phyloP scores from a whole-genome alignment of 192 early-diverging fungal species.

The Geranomyces variabilis region DNA sequence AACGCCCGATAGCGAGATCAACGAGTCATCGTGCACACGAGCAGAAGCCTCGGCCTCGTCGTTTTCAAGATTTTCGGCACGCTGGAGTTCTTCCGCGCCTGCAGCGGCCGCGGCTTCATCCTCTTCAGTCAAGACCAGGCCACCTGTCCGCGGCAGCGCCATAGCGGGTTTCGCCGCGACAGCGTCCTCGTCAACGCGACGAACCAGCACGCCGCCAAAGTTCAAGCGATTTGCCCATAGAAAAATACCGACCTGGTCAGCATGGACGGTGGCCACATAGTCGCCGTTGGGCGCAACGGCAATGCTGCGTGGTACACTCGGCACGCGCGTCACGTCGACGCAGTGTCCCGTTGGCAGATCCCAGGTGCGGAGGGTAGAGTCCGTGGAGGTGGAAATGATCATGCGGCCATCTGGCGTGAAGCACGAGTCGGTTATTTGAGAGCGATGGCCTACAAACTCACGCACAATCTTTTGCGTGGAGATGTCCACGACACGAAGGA shows the following conservation, averaged over 20 bases:
- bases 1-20: slow-evolving; percentile 83
- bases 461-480: slow-evolving; percentile 82
- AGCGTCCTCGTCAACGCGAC: slow-evolving; percentile 55
- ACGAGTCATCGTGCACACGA: slow-evolving; percentile 57
- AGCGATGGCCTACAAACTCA: slow-evolving; percentile 85
- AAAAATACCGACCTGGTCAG: slow-evolving; percentile 88
- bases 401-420: slow-evolving; percentile 92
- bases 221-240: slow-evolving; percentile 90
- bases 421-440: slow-evolving; percentile 85
- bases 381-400: slow-evolving; percentile 81
- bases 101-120: slow-evolving; percentile 2
- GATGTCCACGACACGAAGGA: slow-evolving; percentile 85
- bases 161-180: slow-evolving; percentile 39
- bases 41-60: not conserved
- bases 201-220: slow-evolving; percentile 72
- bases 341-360: slow-evolving; percentile 90
- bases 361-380: slow-evolving; percentile 92
- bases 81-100: not conserved
- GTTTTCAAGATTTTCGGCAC: not conserved
- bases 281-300: slow-evolving; percentile 90
- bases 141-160: slow-evolving; percentile 52
- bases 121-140: slow-evolving; percentile 59
- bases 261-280: slow-evolving; percentile 89
- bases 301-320: slow-evolving; percentile 78
- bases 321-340: slow-evolving; percentile 82